Base-by-base conservation (phyloP, 148 eudicot genomes). In the Camellia japonica region DNA sequence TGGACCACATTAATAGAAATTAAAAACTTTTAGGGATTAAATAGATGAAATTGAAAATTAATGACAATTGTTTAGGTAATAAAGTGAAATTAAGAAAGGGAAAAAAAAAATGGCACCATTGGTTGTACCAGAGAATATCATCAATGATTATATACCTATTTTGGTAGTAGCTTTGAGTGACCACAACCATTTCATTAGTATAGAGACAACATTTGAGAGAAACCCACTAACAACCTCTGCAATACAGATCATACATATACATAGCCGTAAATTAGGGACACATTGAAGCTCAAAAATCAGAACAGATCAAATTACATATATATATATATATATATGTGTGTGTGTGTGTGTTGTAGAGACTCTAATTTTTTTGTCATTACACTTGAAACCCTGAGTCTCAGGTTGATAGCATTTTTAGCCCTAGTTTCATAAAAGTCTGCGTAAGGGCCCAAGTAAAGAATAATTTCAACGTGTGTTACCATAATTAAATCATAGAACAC, bases 151-250 rank as follows among this genome's bases (percentile, higher is more conserved):
- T 16, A 10, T 77, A 95, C 98, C 93, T 83, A 94, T 91, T 90
- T 93, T 93, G 62, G 97, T 87, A 60, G 89, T 89, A 65, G 93
- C 75, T 87, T 93, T 95, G 80, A 95, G 92, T 68, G 98, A 95
- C 92, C 90, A 88, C 58, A 82, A 67, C 94, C 97, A 93, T 89
- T 92, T 95, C 97, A 93, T 87, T 83, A 92, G 75, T 81, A 73
- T 86, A 74, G 93, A 83, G 19, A 90, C 68, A 30, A 85, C 89
- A 84, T 89, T 90, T 80, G 97, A 92, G 42, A 95, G 72, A 46
- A 90, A 84, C 83, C 97, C 98, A 90, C 85, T 87, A 44, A 93
- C 93, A 85, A 93, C 85, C 82, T 88, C 98, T 95, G 94, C 89
- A 85, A 11, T 46, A 19, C 44, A 43, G 20, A 71, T 6, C 11